Evolutionary conservation across 768 basidiomycete genomes (phyloP).

Genomic region (Leccinum truebloodii): DNA sequence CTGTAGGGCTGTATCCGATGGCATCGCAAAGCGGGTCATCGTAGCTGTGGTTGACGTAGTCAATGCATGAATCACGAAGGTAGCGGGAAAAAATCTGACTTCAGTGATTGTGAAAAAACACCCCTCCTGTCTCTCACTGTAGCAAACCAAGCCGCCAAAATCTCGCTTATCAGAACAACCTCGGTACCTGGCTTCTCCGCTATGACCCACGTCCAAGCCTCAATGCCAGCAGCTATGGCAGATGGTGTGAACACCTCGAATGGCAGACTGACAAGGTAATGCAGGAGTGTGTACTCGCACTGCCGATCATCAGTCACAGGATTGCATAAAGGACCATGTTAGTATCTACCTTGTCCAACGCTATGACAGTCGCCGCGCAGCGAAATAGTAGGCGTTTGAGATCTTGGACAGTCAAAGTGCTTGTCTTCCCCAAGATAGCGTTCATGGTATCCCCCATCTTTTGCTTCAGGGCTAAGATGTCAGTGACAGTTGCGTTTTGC

Average conservation of each 20-base stretch:
- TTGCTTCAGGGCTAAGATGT: constrained; percentile 64
- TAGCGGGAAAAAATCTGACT: constrained; percentile 52
- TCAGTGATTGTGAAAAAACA: constrained; percentile 76
- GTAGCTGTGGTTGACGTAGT: constrained; percentile 53
- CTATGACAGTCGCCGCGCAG: constrained; percentile 79
- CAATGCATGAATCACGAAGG: not conserved
- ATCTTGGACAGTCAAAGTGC: constrained; percentile 76
- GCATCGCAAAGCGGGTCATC: constrained; percentile 86
- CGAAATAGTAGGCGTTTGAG: constrained; percentile 84
- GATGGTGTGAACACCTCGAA: constrained; percentile 88
- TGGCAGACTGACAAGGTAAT: constrained; percentile 84
- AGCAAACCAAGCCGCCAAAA: constrained; percentile 84
- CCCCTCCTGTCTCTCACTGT: constrained; percentile 79
- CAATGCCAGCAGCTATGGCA: constrained; percentile 83
- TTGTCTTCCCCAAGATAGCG: constrained; percentile 71
- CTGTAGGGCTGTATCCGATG: constrained; percentile 86
- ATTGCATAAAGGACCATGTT: not conserved
- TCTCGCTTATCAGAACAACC: constrained; percentile 80
- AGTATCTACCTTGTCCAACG: constrained; percentile 54
- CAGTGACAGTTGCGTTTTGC: constrained; percentile 54
- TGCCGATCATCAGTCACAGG: constrained; percentile 33
- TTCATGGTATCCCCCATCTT: constrained; percentile 67
- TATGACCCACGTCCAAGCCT: constrained; percentile 96
- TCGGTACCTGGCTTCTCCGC: constrained; percentile 82
- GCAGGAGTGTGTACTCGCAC: constrained; percentile 85